These are phyloP conservation scores for Russula sp. DNA, from an alignment of 768 basidiomycete genomes.

Conservation along the genomic window DNA sequence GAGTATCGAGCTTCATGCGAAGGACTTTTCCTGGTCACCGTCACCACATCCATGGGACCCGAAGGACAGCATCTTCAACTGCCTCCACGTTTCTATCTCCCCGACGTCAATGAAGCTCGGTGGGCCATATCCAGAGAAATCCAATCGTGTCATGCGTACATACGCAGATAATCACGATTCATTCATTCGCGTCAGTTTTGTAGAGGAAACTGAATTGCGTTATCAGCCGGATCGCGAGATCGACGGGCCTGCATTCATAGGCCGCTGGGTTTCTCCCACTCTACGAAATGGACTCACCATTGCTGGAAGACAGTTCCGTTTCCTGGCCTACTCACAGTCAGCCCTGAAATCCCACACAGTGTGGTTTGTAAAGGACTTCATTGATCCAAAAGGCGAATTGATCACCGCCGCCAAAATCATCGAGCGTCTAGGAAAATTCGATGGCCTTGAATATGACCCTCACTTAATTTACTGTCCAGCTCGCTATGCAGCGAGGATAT, in stretches of 20 bases:
- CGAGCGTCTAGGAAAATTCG: constrained; percentile 45
- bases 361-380: constrained; percentile 61
- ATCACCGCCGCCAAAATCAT: constrained; percentile 47
- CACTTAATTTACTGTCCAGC: constrained; percentile 53
- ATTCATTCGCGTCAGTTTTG: constrained; percentile 58
- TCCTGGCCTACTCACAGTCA: constrained; percentile 68
- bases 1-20: constrained; percentile 26
- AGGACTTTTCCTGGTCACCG: constrained; percentile 17
- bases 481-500: constrained; percentile 62
- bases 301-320: constrained; percentile 48
- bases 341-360: constrained; percentile 51
- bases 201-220: constrained; percentile 48
- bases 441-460: constrained; percentile 38
- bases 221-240: constrained; percentile 51
- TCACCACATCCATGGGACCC: background rate
- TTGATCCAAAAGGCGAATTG: constrained; percentile 23
- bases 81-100: constrained; percentile 42
- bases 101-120: constrained; percentile 47
- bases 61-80: constrained; percentile 31
- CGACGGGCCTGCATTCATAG: constrained; percentile 44
- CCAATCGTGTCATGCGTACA: constrained; percentile 53
- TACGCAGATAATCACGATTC: constrained; percentile 42
- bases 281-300: constrained; percentile 42
- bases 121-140: constrained; percentile 51
- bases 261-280: constrained; percentile 39